phyloP scores from a whole-genome alignment of 768 basidiomycete genomes.

The Wakefieldia striispora region DNA sequence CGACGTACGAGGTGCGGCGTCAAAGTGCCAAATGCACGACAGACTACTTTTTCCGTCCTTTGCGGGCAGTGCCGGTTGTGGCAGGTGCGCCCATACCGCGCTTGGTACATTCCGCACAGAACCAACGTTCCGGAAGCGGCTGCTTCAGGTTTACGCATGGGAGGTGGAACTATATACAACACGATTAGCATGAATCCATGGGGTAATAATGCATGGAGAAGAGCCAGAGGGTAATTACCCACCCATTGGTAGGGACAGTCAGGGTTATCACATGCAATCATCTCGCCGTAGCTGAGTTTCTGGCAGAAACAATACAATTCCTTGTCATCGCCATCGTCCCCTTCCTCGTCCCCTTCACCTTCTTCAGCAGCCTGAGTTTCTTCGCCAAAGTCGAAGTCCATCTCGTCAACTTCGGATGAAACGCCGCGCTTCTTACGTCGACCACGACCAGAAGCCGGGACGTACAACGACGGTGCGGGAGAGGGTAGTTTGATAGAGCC shows the following conservation, averaged over 20 bases:
- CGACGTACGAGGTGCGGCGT: no score
- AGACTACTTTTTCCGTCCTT: slow-evolving; percentile 41
- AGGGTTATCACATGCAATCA: slow-evolving; percentile 64
- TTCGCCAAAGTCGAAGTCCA: slow-evolving; percentile 35
- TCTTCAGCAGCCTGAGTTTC: slow-evolving; percentile 30
- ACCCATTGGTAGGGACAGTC: slow-evolving; percentile 63
- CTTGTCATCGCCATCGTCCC: slow-evolving; percentile 56
- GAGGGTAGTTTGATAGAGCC: slow-evolving; percentile 35
- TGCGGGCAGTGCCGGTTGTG: slow-evolving; percentile 29
- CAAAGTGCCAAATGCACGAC: not conserved
- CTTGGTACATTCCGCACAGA: slow-evolving; percentile 52
- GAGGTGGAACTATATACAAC: slow-evolving; percentile 52
- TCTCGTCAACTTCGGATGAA: slow-evolving; percentile 34
- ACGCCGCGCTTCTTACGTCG: slow-evolving; percentile 36
- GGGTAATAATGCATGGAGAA: not conserved
- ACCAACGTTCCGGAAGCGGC: slow-evolving; percentile 58
- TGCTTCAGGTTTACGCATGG: slow-evolving; percentile 57
- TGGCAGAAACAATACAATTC: slow-evolving; percentile 62
- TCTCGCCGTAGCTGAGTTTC: slow-evolving; percentile 62
- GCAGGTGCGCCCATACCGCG: slow-evolving; percentile 35
- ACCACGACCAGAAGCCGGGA: slow-evolving; percentile 28
- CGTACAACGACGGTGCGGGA: slow-evolving; percentile 32
- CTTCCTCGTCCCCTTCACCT: slow-evolving; percentile 38
- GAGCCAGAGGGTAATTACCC: slow-evolving; percentile 25
- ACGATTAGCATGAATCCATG: slow-evolving; percentile 9